Percentiles rank a stretch among this genome's conserved stretches.
phyloP scores from a whole-genome alignment of 1,139 yeast species.

The Meyerozyma smithsonii region DNA sequence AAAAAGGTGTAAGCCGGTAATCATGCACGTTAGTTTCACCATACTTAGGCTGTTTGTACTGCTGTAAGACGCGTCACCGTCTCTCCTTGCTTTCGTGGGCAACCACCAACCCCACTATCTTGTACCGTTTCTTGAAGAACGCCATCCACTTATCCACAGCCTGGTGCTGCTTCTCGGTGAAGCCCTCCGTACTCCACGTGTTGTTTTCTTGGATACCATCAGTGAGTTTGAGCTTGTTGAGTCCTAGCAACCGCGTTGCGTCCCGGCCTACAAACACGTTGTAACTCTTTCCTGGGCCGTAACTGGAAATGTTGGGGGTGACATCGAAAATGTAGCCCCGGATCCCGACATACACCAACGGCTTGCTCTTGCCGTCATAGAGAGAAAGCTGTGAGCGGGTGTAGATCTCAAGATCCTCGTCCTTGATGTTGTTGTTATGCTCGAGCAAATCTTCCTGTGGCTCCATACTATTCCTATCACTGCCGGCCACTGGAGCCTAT shows the following conservation, averaged over 20 bases:
- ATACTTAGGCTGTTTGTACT: too few relatives aligned
- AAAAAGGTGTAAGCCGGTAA: too few relatives aligned
- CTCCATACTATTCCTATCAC: not conserved
- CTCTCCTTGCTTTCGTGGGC: slow-evolving; percentile 19
- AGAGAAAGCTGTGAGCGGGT: slow-evolving; percentile 31
- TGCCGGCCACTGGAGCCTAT: not conserved
- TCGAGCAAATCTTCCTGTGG: not conserved
- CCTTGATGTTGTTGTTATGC: slow-evolving; percentile 18
- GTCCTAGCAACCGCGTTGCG: slow-evolving; percentile 64
- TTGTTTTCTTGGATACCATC: slow-evolving; percentile 35
- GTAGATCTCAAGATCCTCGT: slow-evolving; percentile 26
- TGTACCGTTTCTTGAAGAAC: slow-evolving; percentile 49
- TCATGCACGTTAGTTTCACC: too few relatives aligned
- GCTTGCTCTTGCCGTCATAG: slow-evolving; percentile 29
- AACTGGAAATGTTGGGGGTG: slow-evolving; percentile 54
- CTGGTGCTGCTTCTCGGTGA: slow-evolving; percentile 45
- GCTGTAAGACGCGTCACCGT: too few relatives aligned
- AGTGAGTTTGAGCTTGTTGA: slow-evolving; percentile 41
- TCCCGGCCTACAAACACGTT: slow-evolving; percentile 73
- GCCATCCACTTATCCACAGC: slow-evolving; percentile 55
- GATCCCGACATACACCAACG: slow-evolving; percentile 62
- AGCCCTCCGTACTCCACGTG: slow-evolving; percentile 46
- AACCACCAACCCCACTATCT: slow-evolving; percentile 33
- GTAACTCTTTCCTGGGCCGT: slow-evolving; percentile 76
- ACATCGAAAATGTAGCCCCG: slow-evolving; percentile 79